Evolutionary conservation across 768 basidiomycete genomes (phyloP), one percentile per base, ranked within the genome.

Genomic region (Fomitopsis serialis): DNA sequence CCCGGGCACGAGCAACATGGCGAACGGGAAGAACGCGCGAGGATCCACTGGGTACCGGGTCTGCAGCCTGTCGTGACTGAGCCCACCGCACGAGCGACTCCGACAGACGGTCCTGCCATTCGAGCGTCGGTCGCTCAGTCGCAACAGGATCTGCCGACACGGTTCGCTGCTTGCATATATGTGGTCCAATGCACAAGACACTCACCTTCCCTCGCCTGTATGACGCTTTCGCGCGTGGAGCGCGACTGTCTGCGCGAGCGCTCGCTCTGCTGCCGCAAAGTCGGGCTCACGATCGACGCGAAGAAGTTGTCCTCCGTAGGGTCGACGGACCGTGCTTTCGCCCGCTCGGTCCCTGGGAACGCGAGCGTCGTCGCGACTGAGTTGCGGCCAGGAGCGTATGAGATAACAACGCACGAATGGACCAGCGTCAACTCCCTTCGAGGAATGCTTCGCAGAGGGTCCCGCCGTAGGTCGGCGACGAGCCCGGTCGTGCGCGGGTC

Each of bases 251-350:
- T 74, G 37, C 84, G 78, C 9, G 85, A 78, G 21, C 60, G 60
- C 25, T 58, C 53, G 85, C 76, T 34, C 80, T 78, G 19, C 77
- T 69, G 66, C 87, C 84, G 43, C 77, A 74, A 48, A 69, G 71
- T 15, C 69, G 70, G 80, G 62, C 75, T 77, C 47, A 88, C 73
- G 45, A 89, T 81, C 10, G 86, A 86, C 1, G 86, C 85, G 62
- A 89, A 86, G 59, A 89, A 85, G 62, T 88, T 86, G 65, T 89
- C 87, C 60, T 88, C 87, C 2, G 84, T 85, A 7, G 84, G 79
- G 32, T 79, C 80, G 0, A 72, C 74, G 9, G 82, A 77, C 1
- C 54, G 56, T 56, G 52, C 48, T 55, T 72, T 40, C 86, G 75
- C 10, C 87, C 87, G 37, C 81, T 79, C 32, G 83, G 82, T 40